Evolutionary conservation across 2,329 filamentous ascomycete species (phyloP), one percentile per base, ranked within the genome.

Genomic region (Pyrenophora graminea): DNA sequence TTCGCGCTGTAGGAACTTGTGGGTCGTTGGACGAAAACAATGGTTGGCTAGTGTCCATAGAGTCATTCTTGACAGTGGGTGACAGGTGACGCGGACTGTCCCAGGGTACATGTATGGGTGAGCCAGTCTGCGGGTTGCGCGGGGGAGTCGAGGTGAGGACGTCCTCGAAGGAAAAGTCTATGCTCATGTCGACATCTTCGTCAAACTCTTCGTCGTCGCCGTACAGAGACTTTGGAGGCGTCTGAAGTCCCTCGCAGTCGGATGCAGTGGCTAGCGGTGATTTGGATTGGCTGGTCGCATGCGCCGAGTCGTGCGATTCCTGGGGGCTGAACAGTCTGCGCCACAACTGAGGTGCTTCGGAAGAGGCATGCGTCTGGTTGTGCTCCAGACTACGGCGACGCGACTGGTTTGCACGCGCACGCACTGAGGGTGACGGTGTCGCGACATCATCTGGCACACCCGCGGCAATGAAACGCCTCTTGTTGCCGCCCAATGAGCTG

Each of bases 381-480:
- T 51, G 44, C 13, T 33, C 15, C n/a, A 30, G 9, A 30, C 27
- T 30, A 30, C 45, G 37, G 44, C 43, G 52, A 55, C 48, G 48
- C 48, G 44, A 39, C 40, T 39, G 43, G 33, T 53, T 40, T 33
- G 32, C 48, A 38, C 38, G 51, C 32, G 45, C 51, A 38, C 55
- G 48, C 39, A 34, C 34, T 17, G 51, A 55, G 34, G 48, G 56
- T 17, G 53, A 59, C 1, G 56, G 57, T 17, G 59, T 53, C n/a
- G 37, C 19, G 8, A 50, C 55, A 31, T 58, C 55, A 39, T 55
- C 55, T 21, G 32, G 48, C n/a, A 51, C 42, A 8, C 64, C 64
- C 6, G 56, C 61, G 32, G 69, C 65, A 27, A 71, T 30, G 23
- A 71, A 57, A 38, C 68, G 66, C 56, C 63, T 66, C 61, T 71